Conservation (phyloP, 805 yeast species). For the Yarrowia osloensis region DNA sequence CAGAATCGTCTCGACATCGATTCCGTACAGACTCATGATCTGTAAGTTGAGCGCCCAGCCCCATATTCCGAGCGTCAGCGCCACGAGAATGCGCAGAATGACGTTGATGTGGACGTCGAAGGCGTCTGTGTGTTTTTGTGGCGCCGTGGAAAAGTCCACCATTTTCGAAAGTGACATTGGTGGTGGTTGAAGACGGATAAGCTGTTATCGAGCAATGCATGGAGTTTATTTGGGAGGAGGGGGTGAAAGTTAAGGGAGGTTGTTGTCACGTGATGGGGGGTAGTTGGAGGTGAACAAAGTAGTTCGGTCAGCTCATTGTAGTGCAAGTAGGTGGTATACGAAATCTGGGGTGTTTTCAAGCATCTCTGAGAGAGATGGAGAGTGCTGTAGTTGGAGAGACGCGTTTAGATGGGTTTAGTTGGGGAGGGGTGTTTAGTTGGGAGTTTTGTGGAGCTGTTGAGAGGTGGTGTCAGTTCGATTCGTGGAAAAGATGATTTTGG, state of each 20-base stretch:
- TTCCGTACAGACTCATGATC: slow-evolving; percentile 36
- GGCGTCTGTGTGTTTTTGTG: slow-evolving; percentile 1
- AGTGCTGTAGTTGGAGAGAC: not conserved
- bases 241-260: too few species aligned
- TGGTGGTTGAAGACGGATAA: not conserved
- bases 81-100: slow-evolving; percentile 47
- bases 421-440: not conserved
- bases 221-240: not conserved
- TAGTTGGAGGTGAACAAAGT: too few species aligned
- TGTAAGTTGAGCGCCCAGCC: slow-evolving; percentile 42
- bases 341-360: too few species aligned
- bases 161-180: not conserved
- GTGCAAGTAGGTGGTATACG: too few species aligned
- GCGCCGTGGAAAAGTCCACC: slow-evolving; percentile 15
- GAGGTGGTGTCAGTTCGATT: not conserved
- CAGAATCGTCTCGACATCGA: slow-evolving; percentile 38
- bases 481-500: too few species aligned
- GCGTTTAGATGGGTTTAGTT: not conserved
- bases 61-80: slow-evolving; percentile 41
- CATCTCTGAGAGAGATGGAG: too few species aligned
- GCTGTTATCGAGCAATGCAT: slow-evolving; percentile 16
- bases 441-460: not conserved
- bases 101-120: slow-evolving; percentile 47
- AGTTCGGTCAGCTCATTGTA: too few species aligned
- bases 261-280: not conserved